Conservation (phyloP, 2,329 filamentous ascomycete species). For the Fragosphaeria purpurea region DNA sequence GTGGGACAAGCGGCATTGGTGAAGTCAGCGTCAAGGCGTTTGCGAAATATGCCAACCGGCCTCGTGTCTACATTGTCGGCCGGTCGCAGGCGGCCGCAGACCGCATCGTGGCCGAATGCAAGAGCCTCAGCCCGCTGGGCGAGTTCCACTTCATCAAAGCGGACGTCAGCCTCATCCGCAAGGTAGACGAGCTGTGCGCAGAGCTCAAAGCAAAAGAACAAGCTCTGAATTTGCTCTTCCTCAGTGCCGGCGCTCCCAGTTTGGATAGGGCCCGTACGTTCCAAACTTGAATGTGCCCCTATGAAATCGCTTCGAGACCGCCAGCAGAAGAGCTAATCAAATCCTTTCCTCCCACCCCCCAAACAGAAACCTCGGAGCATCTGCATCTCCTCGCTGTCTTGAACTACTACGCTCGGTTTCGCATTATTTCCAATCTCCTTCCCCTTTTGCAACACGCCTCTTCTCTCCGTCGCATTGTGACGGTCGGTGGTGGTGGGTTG, state of each 20-base stretch:
- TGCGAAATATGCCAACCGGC: conserved; percentile 22
- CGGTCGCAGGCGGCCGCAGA: conserved; percentile 30
- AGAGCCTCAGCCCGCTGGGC: conserved; percentile 32
- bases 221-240: conserved; percentile 27
- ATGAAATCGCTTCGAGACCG: too few relatives aligned
- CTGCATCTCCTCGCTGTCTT: conserved; percentile 42
- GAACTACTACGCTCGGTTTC: conserved; percentile 46
- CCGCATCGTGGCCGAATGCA: conserved; percentile 31
- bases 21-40: conserved; percentile 35
- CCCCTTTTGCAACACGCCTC: conserved; percentile 37
- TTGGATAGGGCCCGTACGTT: too few relatives aligned
- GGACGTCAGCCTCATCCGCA: conserved; percentile 35
- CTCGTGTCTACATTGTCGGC: conserved; percentile 37
- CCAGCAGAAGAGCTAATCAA: too few relatives aligned
- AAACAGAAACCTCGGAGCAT: conserved; percentile 45
- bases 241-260: neutral
- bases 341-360: too few relatives aligned
- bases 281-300: too few relatives aligned
- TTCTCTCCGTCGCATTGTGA: conserved; percentile 41
- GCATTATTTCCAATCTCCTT: conserved; percentile 46
- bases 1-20: conserved; percentile 41
- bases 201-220: conserved; percentile 40
- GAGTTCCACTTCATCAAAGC: conserved; percentile 32
- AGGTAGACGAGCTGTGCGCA: conserved; percentile 37
- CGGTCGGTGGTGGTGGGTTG: conserved; percentile 38